Percentiles rank a stretch among this genome's conserved stretches.
Evolutionary conservation across 495 filamentous ascomycete species (phyloP).

Genomic region (Trichoderma erinaceum): DNA sequence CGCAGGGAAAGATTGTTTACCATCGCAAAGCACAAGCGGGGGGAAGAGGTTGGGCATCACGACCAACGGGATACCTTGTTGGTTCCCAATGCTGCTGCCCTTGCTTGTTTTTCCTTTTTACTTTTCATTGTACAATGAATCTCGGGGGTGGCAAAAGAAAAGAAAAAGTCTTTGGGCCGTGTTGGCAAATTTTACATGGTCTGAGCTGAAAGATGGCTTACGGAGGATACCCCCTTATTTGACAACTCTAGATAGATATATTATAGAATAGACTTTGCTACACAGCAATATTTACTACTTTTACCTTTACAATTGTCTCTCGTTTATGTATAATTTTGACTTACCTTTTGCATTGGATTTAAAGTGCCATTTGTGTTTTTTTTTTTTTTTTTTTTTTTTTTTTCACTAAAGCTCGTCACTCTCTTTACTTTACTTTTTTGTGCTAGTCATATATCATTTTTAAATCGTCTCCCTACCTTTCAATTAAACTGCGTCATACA

Average conservation of each 20-base stretch:
- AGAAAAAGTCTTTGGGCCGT: background rate
- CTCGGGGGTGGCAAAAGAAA: background rate
- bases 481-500: too few species aligned
- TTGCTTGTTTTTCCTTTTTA: conserved; percentile 1
- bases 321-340: background rate
- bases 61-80: background rate
- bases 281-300: conserved; percentile 1
- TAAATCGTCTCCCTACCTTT: too few species aligned
- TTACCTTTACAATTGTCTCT: background rate
- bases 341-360: background rate
- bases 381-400: too few species aligned
- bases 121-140: conserved; percentile 6
- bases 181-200: background rate
- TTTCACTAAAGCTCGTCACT: too few species aligned
- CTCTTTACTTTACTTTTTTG: too few species aligned
- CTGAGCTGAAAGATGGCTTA: background rate
- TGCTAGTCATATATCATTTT: too few species aligned
- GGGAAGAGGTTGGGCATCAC: background rate
- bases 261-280: conserved; percentile 12
- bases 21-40: background rate
- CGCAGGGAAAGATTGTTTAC: background rate
- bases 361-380: too few species aligned
- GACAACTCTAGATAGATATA: background rate
- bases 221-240: conserved; percentile 1
- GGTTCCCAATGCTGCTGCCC: background rate